Base-by-base conservation (phyloP, 768 basidiomycete genomes). In the Clavaria fumosa region DNA sequence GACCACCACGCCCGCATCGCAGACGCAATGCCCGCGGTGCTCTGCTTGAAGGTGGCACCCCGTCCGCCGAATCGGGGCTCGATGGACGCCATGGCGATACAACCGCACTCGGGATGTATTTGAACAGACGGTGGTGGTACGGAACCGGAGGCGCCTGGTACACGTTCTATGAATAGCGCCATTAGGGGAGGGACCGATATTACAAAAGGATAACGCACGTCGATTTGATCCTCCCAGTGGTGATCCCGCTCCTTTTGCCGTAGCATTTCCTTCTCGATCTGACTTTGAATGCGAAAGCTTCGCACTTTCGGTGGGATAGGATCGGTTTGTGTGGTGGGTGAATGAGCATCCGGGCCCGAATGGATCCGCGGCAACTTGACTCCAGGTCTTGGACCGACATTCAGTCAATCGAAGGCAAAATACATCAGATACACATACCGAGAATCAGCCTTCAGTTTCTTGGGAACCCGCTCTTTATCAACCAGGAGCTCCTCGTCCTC, bases 221-320 rank as follows among this genome's bases (percentile, higher is more conserved):
- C 90, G 45, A 85, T 67, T 37, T 67, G 63, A 50, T 96, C 90
- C 47, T 93, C 90, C 78, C 86, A 93, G 35, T 74, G 69, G 34
- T 76, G 69, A 48, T 90, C 82, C 34, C 65, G 55, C 34, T 89
- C 81, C 51, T 77, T 79, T 53, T 78, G 75, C 34, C 61, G 61
- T 18, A 54, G 61, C 50, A 79, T 55, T 31, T 70, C 63, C n/a
- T 63, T 62, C 50, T 78, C 82, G 52, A 80, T 69, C 51, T 69
- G 67, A 32, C 63, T 65, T 40, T 61, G 67, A 43, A 88, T 78
- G 7, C 63, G 57, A 1, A 62, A 61, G 34, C 67, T 59, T 20
- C 84, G 75, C 42, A 84, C 79, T 53, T 63, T 75, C 0, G 83
- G 82, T 3, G 67, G 66, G 11, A 81, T 63, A 2, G 64, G 50